Percentiles rank a stretch among this genome's conserved stretches.
These are phyloP conservation scores for Leptodontidium sp. DNA, from an alignment of 2,329 filamentous ascomycete species.

Conservation along the genomic window DNA sequence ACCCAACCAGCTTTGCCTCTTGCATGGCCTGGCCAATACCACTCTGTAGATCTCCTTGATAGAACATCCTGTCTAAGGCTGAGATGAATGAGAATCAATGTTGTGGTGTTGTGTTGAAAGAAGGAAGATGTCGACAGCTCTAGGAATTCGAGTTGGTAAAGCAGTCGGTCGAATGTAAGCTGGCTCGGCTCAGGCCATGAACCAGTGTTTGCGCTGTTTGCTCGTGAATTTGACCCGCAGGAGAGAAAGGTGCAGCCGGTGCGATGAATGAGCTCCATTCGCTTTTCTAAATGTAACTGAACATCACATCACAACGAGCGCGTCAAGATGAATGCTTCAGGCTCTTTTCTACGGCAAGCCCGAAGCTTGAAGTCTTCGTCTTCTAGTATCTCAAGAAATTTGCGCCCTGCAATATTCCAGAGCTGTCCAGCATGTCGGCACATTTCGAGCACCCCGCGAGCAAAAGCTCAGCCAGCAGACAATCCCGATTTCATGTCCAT, in stretches of 20 bases:
- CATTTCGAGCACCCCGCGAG: conserved; percentile 38
- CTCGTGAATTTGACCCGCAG: neutral
- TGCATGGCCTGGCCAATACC: conserved; percentile 80
- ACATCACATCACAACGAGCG: conserved; percentile 3
- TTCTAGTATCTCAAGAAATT: conserved; percentile 10
- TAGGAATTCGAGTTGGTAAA: neutral
- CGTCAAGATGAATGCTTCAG: conserved; percentile 36
- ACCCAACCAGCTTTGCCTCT: conserved; percentile 80
- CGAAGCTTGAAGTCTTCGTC: conserved; percentile 17
- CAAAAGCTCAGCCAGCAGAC: conserved; percentile 59
- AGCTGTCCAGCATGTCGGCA: conserved; percentile 41
- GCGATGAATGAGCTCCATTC: neutral
- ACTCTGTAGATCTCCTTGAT: conserved; percentile 79
- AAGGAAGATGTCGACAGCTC: neutral
- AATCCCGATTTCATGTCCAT: conserved; percentile 84
- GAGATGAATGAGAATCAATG: conserved; percentile 17
- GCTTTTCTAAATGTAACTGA: neutral
- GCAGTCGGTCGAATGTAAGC: conserved; percentile 12
- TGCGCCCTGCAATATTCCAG: conserved; percentile 21
- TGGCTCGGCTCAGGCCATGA: neutral
- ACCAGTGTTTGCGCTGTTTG: conserved; percentile 22
- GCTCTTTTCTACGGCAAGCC: conserved; percentile 30
- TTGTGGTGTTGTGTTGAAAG: conserved; percentile 5
- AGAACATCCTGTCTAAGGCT: conserved; percentile 71
- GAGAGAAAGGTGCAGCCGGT: too few species aligned